A percentile compares a stretch with the other conserved stretches of the same genome.
Evolutionary conservation across 2,329 filamentous ascomycete genomes (phyloP).

Genomic region (Incumbomyces delicatus): DNA sequence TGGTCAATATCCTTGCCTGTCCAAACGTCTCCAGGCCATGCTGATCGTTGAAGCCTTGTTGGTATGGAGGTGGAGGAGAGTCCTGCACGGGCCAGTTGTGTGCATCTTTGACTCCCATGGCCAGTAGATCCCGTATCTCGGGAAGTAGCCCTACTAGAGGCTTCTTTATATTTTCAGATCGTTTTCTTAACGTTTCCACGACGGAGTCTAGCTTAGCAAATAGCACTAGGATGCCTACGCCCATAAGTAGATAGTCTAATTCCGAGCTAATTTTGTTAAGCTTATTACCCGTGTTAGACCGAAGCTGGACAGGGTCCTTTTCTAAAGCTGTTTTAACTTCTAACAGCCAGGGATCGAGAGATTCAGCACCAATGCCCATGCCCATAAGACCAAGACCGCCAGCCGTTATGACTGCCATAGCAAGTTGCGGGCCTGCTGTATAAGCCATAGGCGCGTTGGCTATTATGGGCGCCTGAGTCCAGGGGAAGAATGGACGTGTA

Average conservation of each 20-base stretch:
- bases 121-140: conserved; percentile 26
- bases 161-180: conserved; percentile 24
- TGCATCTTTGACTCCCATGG: too few species aligned
- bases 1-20: too few species aligned
- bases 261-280: background rate
- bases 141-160: conserved; percentile 33
- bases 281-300: conserved; percentile 2
- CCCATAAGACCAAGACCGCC: conserved; percentile 49
- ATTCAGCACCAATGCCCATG: conserved; percentile 26
- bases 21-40: too few species aligned
- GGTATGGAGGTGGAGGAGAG: too few species aligned
- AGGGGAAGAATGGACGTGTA: background rate
- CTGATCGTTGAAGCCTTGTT: too few species aligned
- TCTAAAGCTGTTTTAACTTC: conserved; percentile 21
- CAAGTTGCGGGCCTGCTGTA: conserved; percentile 47
- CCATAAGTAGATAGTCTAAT: conserved; percentile 25
- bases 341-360: conserved; percentile 21
- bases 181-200: conserved; percentile 23
- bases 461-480: conserved; percentile 42
- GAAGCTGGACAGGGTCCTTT: conserved; percentile 14
- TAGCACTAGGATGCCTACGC: conserved; percentile 33
- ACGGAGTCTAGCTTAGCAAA: conserved; percentile 24
- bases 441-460: conserved; percentile 59
- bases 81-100: too few species aligned
- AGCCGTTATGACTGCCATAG: conserved; percentile 49